Conservation (phyloP, 2,329 filamentous ascomycete species). For the Lachnellula willkommii region DNA sequence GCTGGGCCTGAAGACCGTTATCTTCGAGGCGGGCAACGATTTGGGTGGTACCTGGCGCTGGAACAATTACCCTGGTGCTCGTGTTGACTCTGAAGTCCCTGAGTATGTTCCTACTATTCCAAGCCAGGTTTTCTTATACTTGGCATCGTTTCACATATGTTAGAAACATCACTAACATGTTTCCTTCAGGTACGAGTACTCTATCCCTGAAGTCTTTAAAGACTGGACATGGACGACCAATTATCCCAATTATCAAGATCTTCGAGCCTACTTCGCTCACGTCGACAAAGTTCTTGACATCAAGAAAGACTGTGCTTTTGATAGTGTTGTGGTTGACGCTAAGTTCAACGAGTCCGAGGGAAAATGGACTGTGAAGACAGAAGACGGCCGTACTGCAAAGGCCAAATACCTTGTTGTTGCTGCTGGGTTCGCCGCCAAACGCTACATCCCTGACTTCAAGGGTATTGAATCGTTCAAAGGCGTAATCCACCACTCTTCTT, state of each 20-base stretch:
- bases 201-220: constrained; percentile 44
- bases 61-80: constrained; percentile 43
- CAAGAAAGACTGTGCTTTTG: constrained; percentile 37
- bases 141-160: too few species aligned
- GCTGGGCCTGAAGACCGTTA: constrained; percentile 6
- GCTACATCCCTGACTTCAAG: constrained; percentile 20
- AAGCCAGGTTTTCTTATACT: too few species aligned
- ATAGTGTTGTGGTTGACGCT: constrained; percentile 37
- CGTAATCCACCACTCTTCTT: constrained; percentile 17
- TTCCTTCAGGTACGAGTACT: too few species aligned
- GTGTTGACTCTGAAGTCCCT: constrained; percentile 41
- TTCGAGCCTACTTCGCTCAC: constrained; percentile 43
- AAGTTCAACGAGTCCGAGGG: constrained; percentile 33
- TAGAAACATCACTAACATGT: too few species aligned
- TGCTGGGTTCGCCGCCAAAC: constrained; percentile 25
- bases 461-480: constrained; percentile 26
- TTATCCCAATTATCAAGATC: constrained; percentile 37
- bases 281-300: constrained; percentile 40
- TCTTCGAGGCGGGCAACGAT: constrained; percentile 3
- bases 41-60: constrained; percentile 18
- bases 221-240: constrained; percentile 41
- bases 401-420: constrained; percentile 22
- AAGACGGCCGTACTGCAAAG: constrained; percentile 29
- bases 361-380: constrained; percentile 38
- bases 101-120: constrained; percentile 31